Percentiles rank a stretch among this genome's conserved stretches.
Conservation (phyloP, 192 early-diverging fungal species). For the Linnemannia zychae region DNA sequence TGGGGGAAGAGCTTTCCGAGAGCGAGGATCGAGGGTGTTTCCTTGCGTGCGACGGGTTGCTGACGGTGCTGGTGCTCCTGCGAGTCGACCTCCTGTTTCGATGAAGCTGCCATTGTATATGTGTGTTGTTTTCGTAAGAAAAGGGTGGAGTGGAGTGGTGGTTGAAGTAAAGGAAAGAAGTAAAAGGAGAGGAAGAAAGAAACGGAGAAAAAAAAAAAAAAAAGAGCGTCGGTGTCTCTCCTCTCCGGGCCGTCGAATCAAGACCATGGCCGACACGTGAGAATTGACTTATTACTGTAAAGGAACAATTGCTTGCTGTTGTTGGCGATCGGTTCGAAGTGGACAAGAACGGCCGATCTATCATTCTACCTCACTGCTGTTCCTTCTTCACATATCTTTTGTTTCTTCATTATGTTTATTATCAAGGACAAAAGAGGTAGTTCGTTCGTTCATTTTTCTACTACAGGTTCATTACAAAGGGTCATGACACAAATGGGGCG, state of each 20-base stretch:
- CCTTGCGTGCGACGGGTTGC: constrained; percentile 19
- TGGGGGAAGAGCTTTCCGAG: constrained; percentile 66
- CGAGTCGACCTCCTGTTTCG: constrained; percentile 35
- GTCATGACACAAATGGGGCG: background rate
- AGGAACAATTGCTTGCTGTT: background rate
- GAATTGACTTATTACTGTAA: background rate
- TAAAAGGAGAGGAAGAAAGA: background rate
- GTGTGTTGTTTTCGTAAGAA: background rate
- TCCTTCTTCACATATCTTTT: background rate
- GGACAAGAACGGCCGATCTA: constrained; percentile 3
- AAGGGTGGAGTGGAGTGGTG: background rate
- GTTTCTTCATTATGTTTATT: too few species aligned
- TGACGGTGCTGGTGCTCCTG: constrained; percentile 36
- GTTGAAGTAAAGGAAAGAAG: background rate
- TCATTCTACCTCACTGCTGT: background rate
- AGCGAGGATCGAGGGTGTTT: constrained; percentile 65
- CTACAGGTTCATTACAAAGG: background rate
- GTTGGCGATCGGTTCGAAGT: background rate
- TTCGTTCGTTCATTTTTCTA: background rate
- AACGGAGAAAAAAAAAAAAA: background rate
- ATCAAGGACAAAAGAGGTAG: background rate
- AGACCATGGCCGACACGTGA: constrained; percentile 31
- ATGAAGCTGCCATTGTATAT: constrained; percentile 26
- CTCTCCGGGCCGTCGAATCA: constrained; percentile 42
- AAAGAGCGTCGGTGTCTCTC: background rate